Percentiles rank a stretch among this genome's conserved stretches.
Conservation (phyloP, 108 stramenopile species). For the Chaetoceros muelleri region DNA sequence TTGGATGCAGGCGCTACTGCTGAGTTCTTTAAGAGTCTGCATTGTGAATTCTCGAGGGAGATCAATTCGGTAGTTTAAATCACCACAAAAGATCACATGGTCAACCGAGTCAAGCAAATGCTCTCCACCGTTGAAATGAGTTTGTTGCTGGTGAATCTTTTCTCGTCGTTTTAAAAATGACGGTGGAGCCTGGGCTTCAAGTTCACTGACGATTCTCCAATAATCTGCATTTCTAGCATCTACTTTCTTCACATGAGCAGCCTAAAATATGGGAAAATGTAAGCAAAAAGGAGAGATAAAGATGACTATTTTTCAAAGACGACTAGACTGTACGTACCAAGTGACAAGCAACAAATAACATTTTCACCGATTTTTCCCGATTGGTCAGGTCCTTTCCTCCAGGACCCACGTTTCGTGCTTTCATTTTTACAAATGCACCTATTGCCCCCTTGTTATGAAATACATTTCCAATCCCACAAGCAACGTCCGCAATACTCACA, state of each 20-base stretch:
- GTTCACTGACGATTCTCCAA: slow-evolving; percentile 69
- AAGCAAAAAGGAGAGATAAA: too few relatives aligned
- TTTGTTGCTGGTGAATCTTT: background rate
- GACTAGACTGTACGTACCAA: slow-evolving; percentile 18
- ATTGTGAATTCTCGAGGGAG: slow-evolving; percentile 67
- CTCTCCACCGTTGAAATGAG: slow-evolving; percentile 7
- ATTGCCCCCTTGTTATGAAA: slow-evolving; percentile 90
- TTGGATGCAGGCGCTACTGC: background rate
- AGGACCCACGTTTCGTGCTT: slow-evolving; percentile 18
- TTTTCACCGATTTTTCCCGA: slow-evolving; percentile 37
- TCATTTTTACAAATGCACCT: slow-evolving; percentile 61
- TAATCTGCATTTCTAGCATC: slow-evolving; percentile 77
- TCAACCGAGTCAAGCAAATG: slow-evolving; percentile 61
- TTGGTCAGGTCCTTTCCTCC: background rate
- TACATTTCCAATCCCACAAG: slow-evolving; percentile 84
- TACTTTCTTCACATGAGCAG: slow-evolving; percentile 79
- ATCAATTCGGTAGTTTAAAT: slow-evolving; percentile 79
- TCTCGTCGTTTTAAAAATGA: slow-evolving; percentile 38
- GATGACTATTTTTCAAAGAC: background rate
- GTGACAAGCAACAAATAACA: slow-evolving; percentile 75
- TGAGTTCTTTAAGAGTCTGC: slow-evolving; percentile 19
- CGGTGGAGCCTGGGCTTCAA: slow-evolving; percentile 72
- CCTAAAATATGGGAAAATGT: slow-evolving; percentile 5
- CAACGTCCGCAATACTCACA: slow-evolving; percentile 67
- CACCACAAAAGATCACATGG: slow-evolving; percentile 76